Conservation (phyloP, 345 rosid genomes). For the Angophora floribunda region DNA sequence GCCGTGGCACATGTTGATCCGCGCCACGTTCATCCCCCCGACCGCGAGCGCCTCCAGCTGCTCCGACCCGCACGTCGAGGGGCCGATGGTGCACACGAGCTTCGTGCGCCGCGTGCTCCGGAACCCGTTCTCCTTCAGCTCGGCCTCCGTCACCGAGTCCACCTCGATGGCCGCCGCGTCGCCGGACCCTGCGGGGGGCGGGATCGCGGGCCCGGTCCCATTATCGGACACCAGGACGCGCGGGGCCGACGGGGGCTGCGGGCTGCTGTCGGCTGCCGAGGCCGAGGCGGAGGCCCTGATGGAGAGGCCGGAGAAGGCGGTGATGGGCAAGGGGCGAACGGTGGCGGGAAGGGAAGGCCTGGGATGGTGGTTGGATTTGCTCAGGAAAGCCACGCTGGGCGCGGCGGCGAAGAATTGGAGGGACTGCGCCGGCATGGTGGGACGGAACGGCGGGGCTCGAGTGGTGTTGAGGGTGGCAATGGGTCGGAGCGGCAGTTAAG, state of each 20-base stretch:
- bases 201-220: slow-evolving; percentile 21
- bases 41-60: slow-evolving; percentile 85
- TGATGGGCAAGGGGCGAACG: slow-evolving; percentile 6
- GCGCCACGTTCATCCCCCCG: slow-evolving; percentile 98
- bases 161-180: slow-evolving; percentile 39
- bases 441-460: background rate
- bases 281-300: slow-evolving; percentile 24
- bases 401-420: slow-evolving; percentile 44
- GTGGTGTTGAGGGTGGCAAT: background rate
- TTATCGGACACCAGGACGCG: slow-evolving; percentile 44
- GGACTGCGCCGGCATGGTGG: slow-evolving; percentile 65
- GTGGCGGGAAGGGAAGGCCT: slow-evolving; percentile 20
- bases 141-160: slow-evolving; percentile 85
- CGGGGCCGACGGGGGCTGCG: slow-evolving; percentile 6
- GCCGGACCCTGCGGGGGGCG: background rate
- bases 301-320: slow-evolving; percentile 5
- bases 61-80: slow-evolving; percentile 78
- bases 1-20: slow-evolving; percentile 97
- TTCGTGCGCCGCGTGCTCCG: slow-evolving; percentile 96
- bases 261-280: slow-evolving; percentile 15
- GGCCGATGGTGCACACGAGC: slow-evolving; percentile 94
- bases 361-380: slow-evolving; percentile 5
- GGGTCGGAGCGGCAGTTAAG: background rate
- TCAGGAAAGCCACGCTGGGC: slow-evolving; percentile 20
- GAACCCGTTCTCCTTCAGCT: slow-evolving; percentile 98